A percentile compares a stretch with the other conserved stretches of the same genome.
These are phyloP conservation scores for Saccharomycopsis guyanensis DNA, from an alignment of 805 yeast species.

Conservation along the genomic window DNA sequence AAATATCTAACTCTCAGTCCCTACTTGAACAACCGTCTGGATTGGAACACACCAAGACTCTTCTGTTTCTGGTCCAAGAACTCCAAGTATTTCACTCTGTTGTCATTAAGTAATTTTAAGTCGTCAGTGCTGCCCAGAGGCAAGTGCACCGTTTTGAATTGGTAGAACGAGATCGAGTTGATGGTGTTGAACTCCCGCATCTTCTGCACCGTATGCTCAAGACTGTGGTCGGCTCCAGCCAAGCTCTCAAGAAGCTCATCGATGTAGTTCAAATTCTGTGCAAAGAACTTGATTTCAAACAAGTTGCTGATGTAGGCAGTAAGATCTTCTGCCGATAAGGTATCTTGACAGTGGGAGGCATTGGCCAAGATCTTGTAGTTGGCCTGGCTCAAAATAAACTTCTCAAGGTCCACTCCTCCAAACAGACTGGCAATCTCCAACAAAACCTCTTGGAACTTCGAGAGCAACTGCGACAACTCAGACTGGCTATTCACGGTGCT, in stretches of 20 bases:
- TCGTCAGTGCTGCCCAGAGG: not conserved
- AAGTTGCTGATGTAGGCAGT: not conserved
- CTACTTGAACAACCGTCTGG: not conserved
- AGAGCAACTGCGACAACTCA: not conserved
- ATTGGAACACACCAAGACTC: not conserved
- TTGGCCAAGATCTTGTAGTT: not conserved
- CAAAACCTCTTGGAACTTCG: not conserved
- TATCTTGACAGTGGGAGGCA: not conserved
- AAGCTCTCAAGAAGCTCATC: not conserved
- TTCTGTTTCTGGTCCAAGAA: not conserved
- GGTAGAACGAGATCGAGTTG: slow-evolving; percentile 3
- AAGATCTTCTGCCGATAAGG: not conserved
- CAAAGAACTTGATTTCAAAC: not conserved
- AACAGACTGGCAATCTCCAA: not conserved
- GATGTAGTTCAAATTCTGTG: not conserved
- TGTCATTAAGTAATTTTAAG: not conserved
- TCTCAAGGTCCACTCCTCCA: not conserved
- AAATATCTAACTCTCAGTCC: no score
- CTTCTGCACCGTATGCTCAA: not conserved
- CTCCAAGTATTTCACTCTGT: not conserved
- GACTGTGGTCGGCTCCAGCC: not conserved
- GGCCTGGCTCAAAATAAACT: not conserved
- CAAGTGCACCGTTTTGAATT: not conserved
- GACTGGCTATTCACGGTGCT: not conserved
- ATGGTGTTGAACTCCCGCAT: slow-evolving; percentile 1